These are phyloP conservation scores for Chamaenerion angustifolium DNA, from an alignment of 345 rosid genomes.

Conservation along the genomic window DNA sequence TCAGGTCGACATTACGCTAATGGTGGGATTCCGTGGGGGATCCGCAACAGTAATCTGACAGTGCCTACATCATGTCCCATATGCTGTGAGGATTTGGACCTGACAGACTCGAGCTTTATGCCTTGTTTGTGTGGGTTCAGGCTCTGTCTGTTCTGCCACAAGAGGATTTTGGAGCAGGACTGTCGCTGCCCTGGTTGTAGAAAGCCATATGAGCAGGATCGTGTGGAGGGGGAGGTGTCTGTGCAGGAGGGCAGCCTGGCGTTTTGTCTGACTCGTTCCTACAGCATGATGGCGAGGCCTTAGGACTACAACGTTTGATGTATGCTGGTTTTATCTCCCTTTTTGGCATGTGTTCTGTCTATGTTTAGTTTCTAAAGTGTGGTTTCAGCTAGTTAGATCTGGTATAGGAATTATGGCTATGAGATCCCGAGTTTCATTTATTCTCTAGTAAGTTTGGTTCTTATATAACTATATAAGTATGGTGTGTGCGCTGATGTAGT, in stretches of 20 bases:
- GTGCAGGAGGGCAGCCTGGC: slow-evolving; percentile 46
- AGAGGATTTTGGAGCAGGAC: slow-evolving; percentile 82
- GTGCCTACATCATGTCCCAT: slow-evolving; percentile 55
- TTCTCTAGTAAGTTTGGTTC: slow-evolving; percentile 43
- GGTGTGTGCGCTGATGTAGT: no score
- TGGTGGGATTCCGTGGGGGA: slow-evolving; percentile 31
- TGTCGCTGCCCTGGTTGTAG: slow-evolving; percentile 95
- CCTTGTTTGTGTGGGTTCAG: slow-evolving; percentile 86
- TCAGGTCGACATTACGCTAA: slow-evolving; percentile 24
- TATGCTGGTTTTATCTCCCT: slow-evolving; percentile 25
- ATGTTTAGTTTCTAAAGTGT: slow-evolving; percentile 20
- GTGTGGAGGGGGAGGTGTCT: slow-evolving; percentile 40
- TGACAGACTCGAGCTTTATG: slow-evolving; percentile 66
- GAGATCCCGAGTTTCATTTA: slow-evolving; percentile 36
- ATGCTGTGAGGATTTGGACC: slow-evolving; percentile 81
- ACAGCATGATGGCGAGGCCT: slow-evolving; percentile 79
- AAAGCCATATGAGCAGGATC: slow-evolving; percentile 48
- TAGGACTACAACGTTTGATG: slow-evolving; percentile 25
- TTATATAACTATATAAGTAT: slow-evolving; percentile 19
- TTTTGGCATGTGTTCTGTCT: slow-evolving; percentile 13
- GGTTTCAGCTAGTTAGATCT: slow-evolving; percentile 24
- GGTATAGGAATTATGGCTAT: slow-evolving; percentile 32
- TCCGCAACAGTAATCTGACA: slow-evolving; percentile 14
- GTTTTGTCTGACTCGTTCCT: slow-evolving; percentile 53
- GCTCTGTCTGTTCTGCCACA: slow-evolving; percentile 91